Evolutionary conservation across 2,329 filamentous ascomycete species (phyloP).

Genomic region (Drechslerella stenobrocha): DNA sequence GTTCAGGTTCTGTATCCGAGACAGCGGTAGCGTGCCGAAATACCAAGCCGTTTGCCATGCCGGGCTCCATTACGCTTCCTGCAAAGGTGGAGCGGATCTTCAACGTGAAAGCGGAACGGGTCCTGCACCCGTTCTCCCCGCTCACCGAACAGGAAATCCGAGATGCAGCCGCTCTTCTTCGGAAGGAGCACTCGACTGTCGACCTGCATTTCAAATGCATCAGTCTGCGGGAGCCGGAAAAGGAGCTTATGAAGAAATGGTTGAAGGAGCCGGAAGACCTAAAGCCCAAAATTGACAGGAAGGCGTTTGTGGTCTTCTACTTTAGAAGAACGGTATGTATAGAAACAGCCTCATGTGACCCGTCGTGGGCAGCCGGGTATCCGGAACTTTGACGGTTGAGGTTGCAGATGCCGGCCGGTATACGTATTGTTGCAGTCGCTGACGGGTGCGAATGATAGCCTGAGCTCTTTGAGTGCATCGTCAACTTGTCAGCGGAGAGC

Average conservation of each 20-base stretch:
- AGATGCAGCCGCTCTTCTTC: slow-evolving; percentile 60
- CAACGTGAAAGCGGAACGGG: slow-evolving; percentile 40
- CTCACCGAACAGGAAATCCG: slow-evolving; percentile 64
- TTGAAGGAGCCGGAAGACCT: slow-evolving; percentile 59
- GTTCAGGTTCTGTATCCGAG: too few relatives aligned
- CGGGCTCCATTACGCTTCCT: slow-evolving; percentile 38
- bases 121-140: slow-evolving; percentile 64
- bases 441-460: slow-evolving; percentile 56
- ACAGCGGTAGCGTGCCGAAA: too few relatives aligned
- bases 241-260: slow-evolving; percentile 61
- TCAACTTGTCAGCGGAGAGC: slow-evolving; percentile 60
- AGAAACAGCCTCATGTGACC: too few relatives aligned
- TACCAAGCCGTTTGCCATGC: slow-evolving; percentile 13
- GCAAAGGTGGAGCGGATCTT: slow-evolving; percentile 39
- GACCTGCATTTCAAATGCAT: slow-evolving; percentile 67
- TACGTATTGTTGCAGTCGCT: slow-evolving; percentile 14
- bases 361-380: not conserved
- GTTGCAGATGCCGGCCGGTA: not conserved
- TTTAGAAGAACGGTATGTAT: slow-evolving; percentile 65
- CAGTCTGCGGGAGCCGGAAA: slow-evolving; percentile 64
- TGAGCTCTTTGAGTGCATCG: slow-evolving; percentile 52
- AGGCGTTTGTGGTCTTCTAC: slow-evolving; percentile 64
- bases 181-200: slow-evolving; percentile 61
- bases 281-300: slow-evolving; percentile 58
- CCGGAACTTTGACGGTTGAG: not conserved